A percentile compares a stretch with the other conserved stretches of the same genome.
These are phyloP conservation scores for Hawksworthiomyces lignivorus DNA, from an alignment of 2,329 filamentous ascomycete species.

Conservation along the genomic window DNA sequence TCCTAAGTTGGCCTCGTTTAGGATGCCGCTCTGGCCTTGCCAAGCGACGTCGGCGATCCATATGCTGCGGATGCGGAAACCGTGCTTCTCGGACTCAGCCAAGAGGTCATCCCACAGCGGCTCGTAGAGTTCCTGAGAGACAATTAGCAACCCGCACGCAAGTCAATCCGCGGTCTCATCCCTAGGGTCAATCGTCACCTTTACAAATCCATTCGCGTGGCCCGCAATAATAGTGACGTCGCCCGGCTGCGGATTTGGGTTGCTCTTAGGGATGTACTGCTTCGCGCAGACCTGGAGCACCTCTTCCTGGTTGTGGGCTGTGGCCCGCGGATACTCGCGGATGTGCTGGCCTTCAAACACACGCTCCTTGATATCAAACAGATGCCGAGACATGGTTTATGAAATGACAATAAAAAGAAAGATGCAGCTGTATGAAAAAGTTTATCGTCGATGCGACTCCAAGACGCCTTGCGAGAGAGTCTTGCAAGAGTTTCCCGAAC, in stretches of 20 bases:
- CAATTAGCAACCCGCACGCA: too few relatives aligned
- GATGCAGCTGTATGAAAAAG: too few relatives aligned
- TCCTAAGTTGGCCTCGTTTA: slow-evolving; percentile 70
- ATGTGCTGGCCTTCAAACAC: slow-evolving; percentile 67
- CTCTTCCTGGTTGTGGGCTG: slow-evolving; percentile 65
- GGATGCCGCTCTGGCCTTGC: slow-evolving; percentile 68
- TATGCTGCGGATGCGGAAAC: slow-evolving; percentile 68
- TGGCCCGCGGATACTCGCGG: slow-evolving; percentile 70
- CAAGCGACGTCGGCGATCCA: slow-evolving; percentile 88
- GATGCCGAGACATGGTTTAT: slow-evolving; percentile 14
- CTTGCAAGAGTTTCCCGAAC: too few relatives aligned
- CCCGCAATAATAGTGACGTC: slow-evolving; percentile 80
- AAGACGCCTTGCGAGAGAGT: too few relatives aligned
- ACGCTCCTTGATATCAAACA: slow-evolving; percentile 67
- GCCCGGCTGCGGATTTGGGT: slow-evolving; percentile 58
- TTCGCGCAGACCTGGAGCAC: slow-evolving; percentile 69
- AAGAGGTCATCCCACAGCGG: slow-evolving; percentile 82
- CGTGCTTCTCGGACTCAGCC: slow-evolving; percentile 44
- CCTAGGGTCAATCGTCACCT: slow-evolving; percentile 41
- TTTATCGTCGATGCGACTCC: too few relatives aligned
- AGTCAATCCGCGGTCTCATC: background rate
- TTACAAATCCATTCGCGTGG: slow-evolving; percentile 89
- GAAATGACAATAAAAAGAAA: too few relatives aligned
- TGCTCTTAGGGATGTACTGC: slow-evolving; percentile 75
- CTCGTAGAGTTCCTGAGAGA: slow-evolving; percentile 76